Evolutionary conservation across 441 rosid genomes (phyloP).

Genomic region (Populus tomentosa): DNA sequence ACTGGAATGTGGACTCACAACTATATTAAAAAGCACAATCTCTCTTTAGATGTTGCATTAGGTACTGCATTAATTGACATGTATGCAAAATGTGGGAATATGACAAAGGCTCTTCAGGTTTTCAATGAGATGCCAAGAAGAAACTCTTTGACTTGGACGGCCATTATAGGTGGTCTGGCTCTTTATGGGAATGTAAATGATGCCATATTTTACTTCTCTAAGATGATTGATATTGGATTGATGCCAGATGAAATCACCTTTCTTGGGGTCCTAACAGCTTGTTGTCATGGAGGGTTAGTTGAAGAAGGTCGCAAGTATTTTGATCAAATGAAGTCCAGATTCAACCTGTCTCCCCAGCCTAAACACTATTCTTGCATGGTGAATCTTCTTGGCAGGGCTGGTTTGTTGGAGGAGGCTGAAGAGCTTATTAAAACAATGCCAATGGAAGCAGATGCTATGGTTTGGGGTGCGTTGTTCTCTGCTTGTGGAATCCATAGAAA

Average conservation of each 20-base stretch:
- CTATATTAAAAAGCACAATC: conserved; percentile 49
- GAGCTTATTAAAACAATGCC: conserved; percentile 66
- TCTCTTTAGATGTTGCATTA: conserved; percentile 53
- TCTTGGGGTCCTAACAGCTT: conserved; percentile 71
- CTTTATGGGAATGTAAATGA: conserved; percentile 60
- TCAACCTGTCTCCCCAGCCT: conserved; percentile 44
- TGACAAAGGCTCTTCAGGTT: conserved; percentile 57
- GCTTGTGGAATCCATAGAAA: conserved; percentile 70
- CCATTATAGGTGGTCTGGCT: conserved; percentile 73
- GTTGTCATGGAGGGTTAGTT: conserved; percentile 85
- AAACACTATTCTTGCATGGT: conserved; percentile 93
- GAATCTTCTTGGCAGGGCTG: conserved; percentile 82
- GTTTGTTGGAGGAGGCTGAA: conserved; percentile 69
- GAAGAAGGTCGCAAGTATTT: conserved; percentile 64
- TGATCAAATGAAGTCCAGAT: conserved; percentile 57
- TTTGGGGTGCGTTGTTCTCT: conserved; percentile 84
- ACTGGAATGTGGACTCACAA: conserved; percentile 80
- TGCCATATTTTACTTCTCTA: conserved; percentile 60
- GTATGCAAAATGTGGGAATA: conserved; percentile 88
- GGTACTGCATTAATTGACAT: conserved; percentile 85
- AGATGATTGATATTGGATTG: conserved; percentile 62
- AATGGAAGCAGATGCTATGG: conserved; percentile 60
- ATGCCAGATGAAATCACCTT: conserved; percentile 81
- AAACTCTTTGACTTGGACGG: conserved; percentile 76
- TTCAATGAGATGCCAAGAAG: conserved; percentile 56